Conservation (phyloP, 2,329 filamentous ascomycete species). For the Penicillium sp. region DNA sequence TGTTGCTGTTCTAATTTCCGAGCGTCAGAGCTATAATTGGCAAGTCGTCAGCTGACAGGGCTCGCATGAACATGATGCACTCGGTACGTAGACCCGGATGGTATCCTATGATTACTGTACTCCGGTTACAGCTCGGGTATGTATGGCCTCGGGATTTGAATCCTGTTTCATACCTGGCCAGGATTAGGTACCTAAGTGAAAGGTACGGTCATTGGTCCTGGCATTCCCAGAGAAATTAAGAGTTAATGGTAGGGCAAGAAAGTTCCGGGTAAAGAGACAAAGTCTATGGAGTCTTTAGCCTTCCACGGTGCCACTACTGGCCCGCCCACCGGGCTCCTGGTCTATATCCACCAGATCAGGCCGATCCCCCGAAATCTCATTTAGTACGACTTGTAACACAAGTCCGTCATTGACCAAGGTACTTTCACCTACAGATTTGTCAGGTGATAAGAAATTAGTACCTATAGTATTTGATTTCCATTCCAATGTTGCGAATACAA, state of each 20-base stretch:
- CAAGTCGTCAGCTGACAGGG: conserved; percentile 12
- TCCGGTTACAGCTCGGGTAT: neutral
- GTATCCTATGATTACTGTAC: neutral
- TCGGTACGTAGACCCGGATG: neutral
- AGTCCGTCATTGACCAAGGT: neutral
- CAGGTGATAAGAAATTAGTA: neutral
- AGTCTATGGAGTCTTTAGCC: conserved; percentile 1
- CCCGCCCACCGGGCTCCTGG: conserved; percentile 13
- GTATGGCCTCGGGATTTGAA: conserved; percentile 1
- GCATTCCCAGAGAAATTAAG: neutral
- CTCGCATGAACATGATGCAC: neutral
- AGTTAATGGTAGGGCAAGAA: neutral
- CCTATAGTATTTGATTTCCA: neutral
- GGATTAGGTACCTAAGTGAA: neutral
- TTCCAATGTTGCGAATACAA: neutral
- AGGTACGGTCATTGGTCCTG: neutral
- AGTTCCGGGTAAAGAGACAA: neutral
- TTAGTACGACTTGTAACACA: neutral
- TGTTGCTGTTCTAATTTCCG: neutral
- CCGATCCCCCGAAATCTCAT: conserved; percentile 12
- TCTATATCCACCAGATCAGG: conserved; percentile 6
- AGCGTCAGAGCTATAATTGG: conserved; percentile 5
- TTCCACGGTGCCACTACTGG: conserved; percentile 9
- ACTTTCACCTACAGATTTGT: neutral
- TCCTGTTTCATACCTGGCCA: conserved; percentile 3